Percentiles rank a stretch among this genome's conserved stretches.
These are phyloP conservation scores for Apiospora sp. DNA, from an alignment of 2,329 filamentous ascomycete genomes.

Conservation along the genomic window DNA sequence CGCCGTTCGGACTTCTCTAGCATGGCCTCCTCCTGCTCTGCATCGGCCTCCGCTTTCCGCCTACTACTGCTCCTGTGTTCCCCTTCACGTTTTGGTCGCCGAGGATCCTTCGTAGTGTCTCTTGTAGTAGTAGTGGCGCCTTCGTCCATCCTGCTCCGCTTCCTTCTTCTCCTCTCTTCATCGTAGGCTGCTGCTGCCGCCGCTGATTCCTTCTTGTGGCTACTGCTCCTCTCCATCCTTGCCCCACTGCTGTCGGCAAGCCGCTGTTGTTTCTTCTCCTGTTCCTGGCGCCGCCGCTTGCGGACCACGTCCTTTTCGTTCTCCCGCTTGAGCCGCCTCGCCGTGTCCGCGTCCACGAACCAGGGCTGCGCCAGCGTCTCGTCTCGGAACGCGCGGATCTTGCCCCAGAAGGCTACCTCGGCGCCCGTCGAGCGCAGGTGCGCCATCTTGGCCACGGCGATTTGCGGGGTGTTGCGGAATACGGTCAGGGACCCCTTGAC, in stretches of 20 bases:
- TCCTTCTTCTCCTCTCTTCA: background rate
- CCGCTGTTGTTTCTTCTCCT: background rate
- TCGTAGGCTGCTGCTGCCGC: background rate
- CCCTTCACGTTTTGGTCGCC: background rate
- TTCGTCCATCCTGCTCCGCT: background rate
- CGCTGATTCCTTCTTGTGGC: background rate
- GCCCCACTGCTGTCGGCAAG: background rate
- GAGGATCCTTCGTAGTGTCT: background rate
- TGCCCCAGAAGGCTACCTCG: conserved; percentile 68
- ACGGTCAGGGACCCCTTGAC: conserved; percentile 60
- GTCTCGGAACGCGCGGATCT: conserved; percentile 56
- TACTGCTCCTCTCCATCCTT: background rate
- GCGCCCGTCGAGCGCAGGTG: conserved; percentile 59
- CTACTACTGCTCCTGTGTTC: background rate
- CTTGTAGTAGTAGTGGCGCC: background rate
- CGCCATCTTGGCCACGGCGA: conserved; percentile 60
- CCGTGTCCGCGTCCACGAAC: conserved; percentile 57
- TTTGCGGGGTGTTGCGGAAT: conserved; percentile 58
- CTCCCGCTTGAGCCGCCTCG: conserved; percentile 59
- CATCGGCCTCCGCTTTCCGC: background rate
- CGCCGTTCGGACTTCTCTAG: background rate
- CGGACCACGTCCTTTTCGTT: conserved; percentile 46
- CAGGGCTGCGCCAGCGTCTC: conserved; percentile 62
- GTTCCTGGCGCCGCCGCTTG: background rate
- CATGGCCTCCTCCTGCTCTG: background rate